Evolutionary conservation across 2,329 filamentous ascomycete species (phyloP).

Genomic region (Aspergillus hiratsukae): DNA sequence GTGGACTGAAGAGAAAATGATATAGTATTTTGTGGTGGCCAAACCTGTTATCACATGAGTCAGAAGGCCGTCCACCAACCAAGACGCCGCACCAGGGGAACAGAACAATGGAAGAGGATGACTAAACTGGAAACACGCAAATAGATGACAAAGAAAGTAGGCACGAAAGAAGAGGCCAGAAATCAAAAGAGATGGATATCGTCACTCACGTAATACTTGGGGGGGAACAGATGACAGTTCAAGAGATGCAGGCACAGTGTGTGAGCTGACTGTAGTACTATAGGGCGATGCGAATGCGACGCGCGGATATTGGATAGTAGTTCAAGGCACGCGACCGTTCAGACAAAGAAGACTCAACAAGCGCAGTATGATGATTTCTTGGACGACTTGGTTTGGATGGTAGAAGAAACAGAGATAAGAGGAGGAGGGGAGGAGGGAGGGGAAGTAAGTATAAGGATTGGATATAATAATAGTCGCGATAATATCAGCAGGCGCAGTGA

Average conservation of each 20-base stretch:
- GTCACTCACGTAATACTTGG: not conserved
- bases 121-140: conserved; percentile 3
- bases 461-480: conserved; percentile 1
- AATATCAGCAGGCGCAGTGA: not conserved
- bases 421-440: conserved; percentile 4
- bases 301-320: conserved; percentile 13
- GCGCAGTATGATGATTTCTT: not conserved
- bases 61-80: conserved; percentile 15
- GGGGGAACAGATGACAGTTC: not conserved
- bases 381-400: not conserved
- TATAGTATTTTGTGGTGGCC: conserved; percentile 14
- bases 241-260: conserved; percentile 12
- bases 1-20: conserved; percentile 4
- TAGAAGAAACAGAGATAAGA: conserved; percentile 3
- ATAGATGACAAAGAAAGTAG: not conserved
- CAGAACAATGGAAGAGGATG: conserved; percentile 7
- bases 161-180: not conserved
- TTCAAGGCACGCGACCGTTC: conserved; percentile 14
- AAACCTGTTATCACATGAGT: conserved; percentile 19
- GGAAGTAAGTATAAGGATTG: conserved; percentile 5
- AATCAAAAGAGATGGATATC: not conserved
- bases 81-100: not conserved
- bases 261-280: conserved; percentile 2
- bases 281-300: conserved; percentile 18
- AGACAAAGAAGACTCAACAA: conserved; percentile 1